Base-by-base conservation (phyloP, 2,329 filamentous ascomycete genomes). In the Shiraia sp. region DNA sequence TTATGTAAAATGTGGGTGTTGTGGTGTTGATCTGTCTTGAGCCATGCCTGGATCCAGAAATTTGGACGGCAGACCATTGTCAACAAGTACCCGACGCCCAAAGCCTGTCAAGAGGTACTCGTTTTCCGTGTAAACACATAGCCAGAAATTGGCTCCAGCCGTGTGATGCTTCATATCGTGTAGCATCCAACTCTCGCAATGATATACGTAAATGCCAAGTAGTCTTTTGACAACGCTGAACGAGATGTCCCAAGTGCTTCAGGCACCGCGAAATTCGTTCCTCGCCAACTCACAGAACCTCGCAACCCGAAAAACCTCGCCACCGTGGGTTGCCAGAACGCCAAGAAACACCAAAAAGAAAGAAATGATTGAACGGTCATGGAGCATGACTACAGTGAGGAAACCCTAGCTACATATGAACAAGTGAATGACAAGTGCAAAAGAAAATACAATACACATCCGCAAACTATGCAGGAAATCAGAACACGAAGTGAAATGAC, bases 391-490 rank as follows among this genome's bases (percentile, higher is more conserved):
- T 41, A 52, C 44, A 53, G 45, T 35, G 31, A 49, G 51, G 42
- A 43, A 31, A 41, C 34, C 33, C 39, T 51, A 36, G 50, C 36
- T 30, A 47, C 42, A 55, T 56, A 57, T 59, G 25, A 37, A 63
- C 50, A 59, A 57, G 47, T 12, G 40, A 59, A 56, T 32, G 40
- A 47, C 40, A 48, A 47, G 34, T 36, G 31, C 37, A 50, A 43
- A 47, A 38, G 42, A 35, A 34, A 47, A 53, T 51, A 26, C 16
- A 36, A 44, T 39, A 49, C 45, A 28, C 43, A 32, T 36, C 49
- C 44, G 57, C 54, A 51, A 40, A 32, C 54, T 51, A 60, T 57
- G 61, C 57, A 59, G 42, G 40, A 58, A 44, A 61, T 58, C 33
- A 33, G 41, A 52, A 48, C 31, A 35, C 45, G 29, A 13, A 36